Conservation (phyloP, 2,329 filamentous ascomycete genomes). For the Alternaria incomplexa region DNA sequence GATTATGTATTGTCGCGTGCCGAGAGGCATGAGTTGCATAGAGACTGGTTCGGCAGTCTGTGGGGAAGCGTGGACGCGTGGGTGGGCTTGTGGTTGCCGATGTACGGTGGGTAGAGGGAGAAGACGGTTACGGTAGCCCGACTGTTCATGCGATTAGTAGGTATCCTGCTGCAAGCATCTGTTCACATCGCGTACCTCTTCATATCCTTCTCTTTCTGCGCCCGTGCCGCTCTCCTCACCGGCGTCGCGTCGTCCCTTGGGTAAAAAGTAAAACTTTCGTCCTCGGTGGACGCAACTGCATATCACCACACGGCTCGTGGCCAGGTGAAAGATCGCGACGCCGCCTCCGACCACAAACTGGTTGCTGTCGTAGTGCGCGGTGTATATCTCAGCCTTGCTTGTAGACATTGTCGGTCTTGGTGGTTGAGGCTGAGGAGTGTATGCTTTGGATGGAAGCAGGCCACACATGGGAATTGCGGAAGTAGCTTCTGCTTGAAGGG, state of each 20-base stretch:
- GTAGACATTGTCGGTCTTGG: conserved; percentile 11
- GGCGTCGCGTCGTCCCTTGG: conserved; percentile 57
- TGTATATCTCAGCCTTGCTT: neutral
- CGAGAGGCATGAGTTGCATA: conserved; percentile 53
- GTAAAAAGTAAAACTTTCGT: conserved; percentile 54
- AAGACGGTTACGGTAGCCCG: conserved; percentile 57
- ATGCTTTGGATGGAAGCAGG: neutral
- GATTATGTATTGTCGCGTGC: conserved; percentile 51
- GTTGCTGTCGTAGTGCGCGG: conserved; percentile 37
- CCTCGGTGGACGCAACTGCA: conserved; percentile 51
- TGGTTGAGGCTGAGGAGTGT: neutral
- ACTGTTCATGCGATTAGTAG: neutral
- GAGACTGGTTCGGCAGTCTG: conserved; percentile 54
- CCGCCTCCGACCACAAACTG: conserved; percentile 46
- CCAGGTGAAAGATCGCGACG: conserved; percentile 59
- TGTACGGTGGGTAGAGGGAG: conserved; percentile 55
- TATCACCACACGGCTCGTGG: conserved; percentile 54
- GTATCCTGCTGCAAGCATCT: neutral
- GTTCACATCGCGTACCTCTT: conserved; percentile 50
- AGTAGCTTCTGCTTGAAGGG: neutral
- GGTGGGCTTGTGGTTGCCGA: conserved; percentile 51
- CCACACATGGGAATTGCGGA: neutral
- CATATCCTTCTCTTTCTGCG: conserved; percentile 58
- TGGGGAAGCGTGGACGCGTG: conserved; percentile 27
- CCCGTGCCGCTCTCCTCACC: conserved; percentile 52